These are phyloP conservation scores for Volvox reticuliferus DNA, from an alignment of 139 green algal species.

Conservation along the genomic window DNA sequence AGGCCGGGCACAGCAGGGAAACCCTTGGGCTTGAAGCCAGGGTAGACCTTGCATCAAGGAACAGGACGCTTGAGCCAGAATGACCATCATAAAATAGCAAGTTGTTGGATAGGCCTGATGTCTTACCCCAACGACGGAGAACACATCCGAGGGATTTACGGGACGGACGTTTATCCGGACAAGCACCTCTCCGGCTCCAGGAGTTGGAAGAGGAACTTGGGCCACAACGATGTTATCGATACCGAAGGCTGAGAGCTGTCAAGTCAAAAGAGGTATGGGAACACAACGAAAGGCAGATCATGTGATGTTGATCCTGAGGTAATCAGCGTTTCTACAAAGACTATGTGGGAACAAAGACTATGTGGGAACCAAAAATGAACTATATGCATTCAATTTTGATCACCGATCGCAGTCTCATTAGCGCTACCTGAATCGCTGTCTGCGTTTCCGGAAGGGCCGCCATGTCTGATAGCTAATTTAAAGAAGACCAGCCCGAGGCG, in stretches of 20 bases:
- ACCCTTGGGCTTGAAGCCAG: conserved; percentile 54
- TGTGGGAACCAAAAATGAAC: no score
- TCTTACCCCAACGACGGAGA: conserved; percentile 35
- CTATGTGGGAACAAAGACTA: no score
- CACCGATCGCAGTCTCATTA: background rate
- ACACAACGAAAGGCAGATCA: no score
- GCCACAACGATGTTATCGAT: background rate
- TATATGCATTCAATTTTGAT: no score
- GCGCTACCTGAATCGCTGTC: conserved; percentile 2
- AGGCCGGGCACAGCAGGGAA: conserved; percentile 50
- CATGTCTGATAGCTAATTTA: background rate
- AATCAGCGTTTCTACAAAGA: background rate
- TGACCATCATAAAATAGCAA: background rate
- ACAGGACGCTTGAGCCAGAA: background rate
- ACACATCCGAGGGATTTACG: conserved; percentile 64
- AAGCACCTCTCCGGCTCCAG: conserved; percentile 36
- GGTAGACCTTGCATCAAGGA: conserved; percentile 55
- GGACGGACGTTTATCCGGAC: conserved; percentile 45
- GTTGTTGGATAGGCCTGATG: background rate
- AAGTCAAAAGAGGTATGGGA: background rate
- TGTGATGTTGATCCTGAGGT: no score
- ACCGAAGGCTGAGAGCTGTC: conserved; percentile 1
- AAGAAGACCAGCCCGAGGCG: background rate
- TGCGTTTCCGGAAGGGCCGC: background rate
- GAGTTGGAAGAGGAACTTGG: background rate